Evolutionary conservation across 345 rosid species (phyloP).

Genomic region (Salix brachista): DNA sequence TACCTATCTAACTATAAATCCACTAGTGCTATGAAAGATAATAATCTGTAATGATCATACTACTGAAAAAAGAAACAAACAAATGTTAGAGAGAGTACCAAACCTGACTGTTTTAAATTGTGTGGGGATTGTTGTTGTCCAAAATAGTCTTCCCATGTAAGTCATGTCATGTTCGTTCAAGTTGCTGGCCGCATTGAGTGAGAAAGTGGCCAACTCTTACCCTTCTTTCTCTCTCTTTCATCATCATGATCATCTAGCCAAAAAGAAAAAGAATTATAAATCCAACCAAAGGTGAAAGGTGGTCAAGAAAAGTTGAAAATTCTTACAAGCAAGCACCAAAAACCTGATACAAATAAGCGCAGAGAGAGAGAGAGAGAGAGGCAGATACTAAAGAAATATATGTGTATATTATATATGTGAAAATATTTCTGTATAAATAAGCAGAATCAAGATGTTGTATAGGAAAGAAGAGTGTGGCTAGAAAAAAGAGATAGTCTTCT

Average conservation of each 20-base stretch:
- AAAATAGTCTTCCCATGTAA: constrained; percentile 49
- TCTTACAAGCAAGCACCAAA: constrained; percentile 10
- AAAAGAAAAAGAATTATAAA: constrained; percentile 18
- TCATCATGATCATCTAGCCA: constrained; percentile 17
- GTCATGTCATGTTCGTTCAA: constrained; percentile 52
- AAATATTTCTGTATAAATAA: background rate
- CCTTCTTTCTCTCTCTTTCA: constrained; percentile 22
- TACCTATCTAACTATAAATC: too few relatives aligned
- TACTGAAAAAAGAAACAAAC: background rate
- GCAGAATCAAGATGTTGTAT: constrained; percentile 14
- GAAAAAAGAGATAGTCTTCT: constrained; percentile 29
- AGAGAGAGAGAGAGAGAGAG: background rate
- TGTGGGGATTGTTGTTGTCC: constrained; percentile 25
- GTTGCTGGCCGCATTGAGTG: constrained; percentile 48
- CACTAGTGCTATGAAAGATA: background rate
- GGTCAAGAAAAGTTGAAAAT: constrained; percentile 6
- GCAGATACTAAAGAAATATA: background rate
- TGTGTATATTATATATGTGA: background rate
- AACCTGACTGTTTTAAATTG: constrained; percentile 31
- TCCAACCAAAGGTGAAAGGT: constrained; percentile 33
- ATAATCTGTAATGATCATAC: background rate
- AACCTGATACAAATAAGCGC: constrained; percentile 25
- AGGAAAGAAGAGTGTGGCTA: constrained; percentile 26
- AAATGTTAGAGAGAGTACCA: background rate
- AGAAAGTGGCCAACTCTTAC: constrained; percentile 45